Conservation (phyloP, 2,329 filamentous ascomycete species). For the Fusarium musae region DNA sequence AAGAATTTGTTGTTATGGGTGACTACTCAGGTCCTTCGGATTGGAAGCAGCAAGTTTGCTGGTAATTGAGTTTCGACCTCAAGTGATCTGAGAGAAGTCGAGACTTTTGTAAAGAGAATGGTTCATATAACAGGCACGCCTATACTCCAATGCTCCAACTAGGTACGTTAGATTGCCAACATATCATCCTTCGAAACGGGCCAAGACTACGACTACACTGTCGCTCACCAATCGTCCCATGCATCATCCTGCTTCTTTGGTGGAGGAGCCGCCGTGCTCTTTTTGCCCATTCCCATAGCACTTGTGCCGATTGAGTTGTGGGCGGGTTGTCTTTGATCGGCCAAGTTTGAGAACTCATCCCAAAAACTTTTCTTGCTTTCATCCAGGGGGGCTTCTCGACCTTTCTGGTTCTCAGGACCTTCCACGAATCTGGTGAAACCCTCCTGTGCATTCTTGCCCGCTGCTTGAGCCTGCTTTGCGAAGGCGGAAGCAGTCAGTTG, state of each 20-base stretch:
- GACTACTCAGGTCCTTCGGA: background rate
- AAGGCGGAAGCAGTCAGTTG: constrained; percentile 72
- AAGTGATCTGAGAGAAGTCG: constrained; percentile 9
- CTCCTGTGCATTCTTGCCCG: constrained; percentile 80
- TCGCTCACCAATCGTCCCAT: constrained; percentile 70
- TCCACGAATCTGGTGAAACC: constrained; percentile 90
- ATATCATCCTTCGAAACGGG: background rate
- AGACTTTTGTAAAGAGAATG: constrained; percentile 20
- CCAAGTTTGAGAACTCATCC: constrained; percentile 85
- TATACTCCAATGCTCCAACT: constrained; percentile 46
- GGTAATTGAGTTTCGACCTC: constrained; percentile 16
- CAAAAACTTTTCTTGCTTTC: constrained; percentile 86
- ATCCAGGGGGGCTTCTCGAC: constrained; percentile 58
- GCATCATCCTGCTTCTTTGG: constrained; percentile 64
- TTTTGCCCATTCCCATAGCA: constrained; percentile 67
- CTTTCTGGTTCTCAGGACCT: constrained; percentile 62
- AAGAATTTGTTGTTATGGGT: background rate
- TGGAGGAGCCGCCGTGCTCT: constrained; percentile 46
- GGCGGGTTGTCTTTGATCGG: constrained; percentile 62
- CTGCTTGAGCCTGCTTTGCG: constrained; percentile 73
- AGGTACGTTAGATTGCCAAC: constrained; percentile 28
- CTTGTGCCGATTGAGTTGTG: constrained; percentile 67
- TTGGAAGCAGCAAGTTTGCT: background rate
- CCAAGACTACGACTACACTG: background rate
- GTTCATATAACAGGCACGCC: constrained; percentile 41